phyloP scores from a whole-genome alignment of 2,329 filamentous ascomycete genomes.

The Cyphellophora europaea region DNA sequence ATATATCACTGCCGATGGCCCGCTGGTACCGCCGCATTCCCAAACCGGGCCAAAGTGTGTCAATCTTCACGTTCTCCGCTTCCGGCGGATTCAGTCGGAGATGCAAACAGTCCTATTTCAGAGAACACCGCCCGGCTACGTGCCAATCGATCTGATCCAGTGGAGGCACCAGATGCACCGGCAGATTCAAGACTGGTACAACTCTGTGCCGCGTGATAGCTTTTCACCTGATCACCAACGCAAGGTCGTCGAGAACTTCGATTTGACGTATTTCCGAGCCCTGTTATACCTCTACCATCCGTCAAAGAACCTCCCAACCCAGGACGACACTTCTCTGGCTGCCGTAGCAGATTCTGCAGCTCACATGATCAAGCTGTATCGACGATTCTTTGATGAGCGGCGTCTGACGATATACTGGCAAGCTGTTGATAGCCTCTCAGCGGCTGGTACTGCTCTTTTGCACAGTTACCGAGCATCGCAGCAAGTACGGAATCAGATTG shows the following conservation, averaged over 20 bases:
- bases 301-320: constrained; percentile 4
- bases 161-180: constrained; percentile 5
- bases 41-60: no score
- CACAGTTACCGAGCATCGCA: constrained; percentile 5
- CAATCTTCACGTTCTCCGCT: constrained; percentile 5
- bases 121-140: constrained; percentile 2
- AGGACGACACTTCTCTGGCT: constrained; percentile 1
- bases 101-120: constrained; percentile 7
- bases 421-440: constrained; percentile 8
- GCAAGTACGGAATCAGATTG: constrained; percentile 5
- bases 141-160: constrained; percentile 2
- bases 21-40: no score
- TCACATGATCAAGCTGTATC: constrained; percentile 8
- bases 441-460: constrained; percentile 7
- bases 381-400: constrained; percentile 6
- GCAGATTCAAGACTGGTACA: constrained; percentile 7
- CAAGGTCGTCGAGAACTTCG: constrained; percentile 8
- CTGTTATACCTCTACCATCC: constrained; percentile 11
- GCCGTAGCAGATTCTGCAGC: constrained; percentile 5
- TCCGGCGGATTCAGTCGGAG: constrained; percentile 9
- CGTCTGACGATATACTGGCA: constrained; percentile 8
- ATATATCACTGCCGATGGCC: no score
- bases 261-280: constrained; percentile 6
- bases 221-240: constrained; percentile 3
- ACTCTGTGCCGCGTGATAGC: constrained; percentile 2